phyloP scores from a whole-genome alignment of 192 early-diverging fungal species.

The Endogone sp. region DNA sequence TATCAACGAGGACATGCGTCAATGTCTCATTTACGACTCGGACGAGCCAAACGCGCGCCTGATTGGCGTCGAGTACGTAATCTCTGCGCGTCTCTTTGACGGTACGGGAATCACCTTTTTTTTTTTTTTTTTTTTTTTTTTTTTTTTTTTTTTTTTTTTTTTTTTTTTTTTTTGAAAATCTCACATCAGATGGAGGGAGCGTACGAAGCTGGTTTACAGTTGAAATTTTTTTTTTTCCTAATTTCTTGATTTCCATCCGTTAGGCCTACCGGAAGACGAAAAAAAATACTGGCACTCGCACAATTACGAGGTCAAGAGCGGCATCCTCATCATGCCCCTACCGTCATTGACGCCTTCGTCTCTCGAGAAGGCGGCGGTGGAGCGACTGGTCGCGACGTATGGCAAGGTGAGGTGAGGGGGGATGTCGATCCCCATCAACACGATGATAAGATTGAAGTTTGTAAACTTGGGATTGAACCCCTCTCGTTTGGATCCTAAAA shows the following conservation, averaged over 20 bases:
- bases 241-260: background rate
- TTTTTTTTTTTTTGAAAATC: no score
- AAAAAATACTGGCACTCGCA: conserved; percentile 59
- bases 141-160: background rate
- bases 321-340: conserved; percentile 29
- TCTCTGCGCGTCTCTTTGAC: conserved; percentile 46
- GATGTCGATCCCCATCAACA: no score
- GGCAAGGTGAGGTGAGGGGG: conserved; percentile 16
- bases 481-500: background rate
- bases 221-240: background rate
- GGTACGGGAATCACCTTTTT: conserved; percentile 15
- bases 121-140: background rate
- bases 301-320: conserved; percentile 46
- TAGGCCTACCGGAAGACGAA: conserved; percentile 37
- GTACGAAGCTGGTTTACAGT: no score
- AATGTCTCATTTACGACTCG: conserved; percentile 54
- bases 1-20: conserved; percentile 44
- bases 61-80: conserved; percentile 59
- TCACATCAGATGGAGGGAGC: no score
- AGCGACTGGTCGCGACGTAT: conserved; percentile 34
- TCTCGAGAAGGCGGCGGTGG: conserved; percentile 28
- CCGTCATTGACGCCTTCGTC: conserved; percentile 26
- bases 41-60: conserved; percentile 32
- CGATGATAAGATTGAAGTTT: no score
- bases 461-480: no score